Conservation (phyloP, 2,329 filamentous ascomycete species). For the Dissoconium aciculare region DNA sequence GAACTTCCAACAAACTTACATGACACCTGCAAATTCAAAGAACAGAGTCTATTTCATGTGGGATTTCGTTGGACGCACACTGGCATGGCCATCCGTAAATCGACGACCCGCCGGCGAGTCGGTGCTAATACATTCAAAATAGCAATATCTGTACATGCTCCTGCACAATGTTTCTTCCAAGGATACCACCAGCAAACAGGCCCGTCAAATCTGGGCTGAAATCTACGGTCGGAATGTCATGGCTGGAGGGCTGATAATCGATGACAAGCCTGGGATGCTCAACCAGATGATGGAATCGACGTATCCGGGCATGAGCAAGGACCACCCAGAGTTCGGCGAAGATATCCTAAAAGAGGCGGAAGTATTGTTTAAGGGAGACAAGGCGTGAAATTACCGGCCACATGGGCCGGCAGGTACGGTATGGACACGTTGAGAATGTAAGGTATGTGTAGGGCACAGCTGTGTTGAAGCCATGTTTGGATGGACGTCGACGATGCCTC, state of each 20-base stretch:
- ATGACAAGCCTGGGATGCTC: constrained; percentile 13
- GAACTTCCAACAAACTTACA: constrained; percentile 24
- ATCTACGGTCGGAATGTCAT: constrained; percentile 6
- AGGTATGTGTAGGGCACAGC: too few relatives aligned
- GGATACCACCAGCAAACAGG: neutral
- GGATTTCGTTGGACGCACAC: constrained; percentile 21
- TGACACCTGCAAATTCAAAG: constrained; percentile 23
- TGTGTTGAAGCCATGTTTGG: too few relatives aligned
- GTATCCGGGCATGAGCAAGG: constrained; percentile 11
- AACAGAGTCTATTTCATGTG: constrained; percentile 26
- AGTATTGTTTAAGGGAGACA: too few relatives aligned
- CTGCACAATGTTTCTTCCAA: neutral
- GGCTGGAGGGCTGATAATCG: constrained; percentile 8
- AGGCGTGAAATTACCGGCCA: too few relatives aligned
- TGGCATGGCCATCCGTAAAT: too few relatives aligned
- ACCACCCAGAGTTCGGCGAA: constrained; percentile 11
- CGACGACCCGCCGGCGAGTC: too few relatives aligned
- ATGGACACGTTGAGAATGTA: too few relatives aligned
- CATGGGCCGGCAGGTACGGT: too few relatives aligned
- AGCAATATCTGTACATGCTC: neutral
- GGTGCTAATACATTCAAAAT: too few relatives aligned
- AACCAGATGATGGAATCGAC: constrained; percentile 14
- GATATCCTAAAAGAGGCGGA: constrained; percentile 8
- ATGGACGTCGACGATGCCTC: too few relatives aligned
- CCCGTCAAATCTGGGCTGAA: constrained; percentile 8